Evolutionary conservation across 1,284 basidiomycete species (phyloP).

Genomic region (Puccinia hordei): DNA sequence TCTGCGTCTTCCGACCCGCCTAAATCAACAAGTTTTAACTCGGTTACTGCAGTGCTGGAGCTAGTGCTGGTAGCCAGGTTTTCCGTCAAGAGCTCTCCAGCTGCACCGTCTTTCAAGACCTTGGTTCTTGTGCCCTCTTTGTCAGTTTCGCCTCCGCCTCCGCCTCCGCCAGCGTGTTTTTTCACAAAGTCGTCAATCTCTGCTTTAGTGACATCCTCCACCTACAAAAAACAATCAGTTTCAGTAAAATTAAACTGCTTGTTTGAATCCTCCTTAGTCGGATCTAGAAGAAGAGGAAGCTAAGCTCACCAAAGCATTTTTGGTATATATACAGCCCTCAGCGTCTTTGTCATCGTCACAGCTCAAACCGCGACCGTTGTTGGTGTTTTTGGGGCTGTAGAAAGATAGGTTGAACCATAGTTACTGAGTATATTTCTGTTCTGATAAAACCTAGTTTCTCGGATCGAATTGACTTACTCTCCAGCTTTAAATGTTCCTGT

Average conservation of each 20-base stretch:
- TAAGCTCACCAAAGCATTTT: slow-evolving; percentile 30
- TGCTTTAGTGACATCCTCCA: slow-evolving; percentile 14
- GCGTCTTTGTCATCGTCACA: slow-evolving; percentile 26
- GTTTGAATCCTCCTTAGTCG: background rate
- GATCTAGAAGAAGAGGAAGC: background rate
- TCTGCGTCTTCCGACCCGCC: too few species aligned
- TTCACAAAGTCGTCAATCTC: slow-evolving; percentile 6
- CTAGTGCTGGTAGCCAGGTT: too few species aligned
- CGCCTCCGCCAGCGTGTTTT: background rate
- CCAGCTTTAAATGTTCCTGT: slow-evolving; percentile 36
- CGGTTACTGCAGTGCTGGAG: too few species aligned
- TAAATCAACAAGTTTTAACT: too few species aligned
- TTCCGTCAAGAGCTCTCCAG: too few species aligned
- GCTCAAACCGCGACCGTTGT: slow-evolving; percentile 3
- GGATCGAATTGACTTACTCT: slow-evolving; percentile 17
- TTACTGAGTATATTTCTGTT: background rate
- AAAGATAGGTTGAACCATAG: background rate
- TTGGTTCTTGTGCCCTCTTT: too few species aligned
- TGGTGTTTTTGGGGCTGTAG: slow-evolving; percentile 22
- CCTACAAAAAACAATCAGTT: background rate
- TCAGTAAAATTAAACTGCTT: background rate
- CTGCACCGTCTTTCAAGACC: too few species aligned
- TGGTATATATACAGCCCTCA: slow-evolving; percentile 34
- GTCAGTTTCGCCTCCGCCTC: too few species aligned
- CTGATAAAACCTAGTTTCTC: too few species aligned